These are phyloP conservation scores for Margaritispora aquatica DNA, from an alignment of 495 filamentous ascomycete genomes.

Conservation along the genomic window DNA sequence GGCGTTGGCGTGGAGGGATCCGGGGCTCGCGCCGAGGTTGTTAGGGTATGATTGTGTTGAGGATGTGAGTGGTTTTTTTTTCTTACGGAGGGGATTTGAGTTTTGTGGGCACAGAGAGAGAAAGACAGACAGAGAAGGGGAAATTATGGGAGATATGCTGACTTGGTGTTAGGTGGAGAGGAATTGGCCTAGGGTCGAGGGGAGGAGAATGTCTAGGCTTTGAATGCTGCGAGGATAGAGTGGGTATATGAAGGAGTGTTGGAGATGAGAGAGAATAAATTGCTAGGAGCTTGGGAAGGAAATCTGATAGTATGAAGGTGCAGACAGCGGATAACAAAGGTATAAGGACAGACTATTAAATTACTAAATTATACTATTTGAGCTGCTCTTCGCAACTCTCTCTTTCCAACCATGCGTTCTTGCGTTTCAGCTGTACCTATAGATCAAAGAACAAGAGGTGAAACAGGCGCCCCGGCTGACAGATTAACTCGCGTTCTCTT, in stretches of 20 bases:
- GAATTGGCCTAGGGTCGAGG: background rate
- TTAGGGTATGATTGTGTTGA: conserved; percentile 46
- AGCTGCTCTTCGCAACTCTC: too few species aligned
- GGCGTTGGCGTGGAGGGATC: conserved; percentile 49
- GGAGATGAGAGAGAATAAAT: too few species aligned
- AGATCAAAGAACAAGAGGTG: too few species aligned
- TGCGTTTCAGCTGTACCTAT: too few species aligned
- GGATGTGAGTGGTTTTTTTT: conserved; percentile 31
- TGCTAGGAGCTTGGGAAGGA: too few species aligned
- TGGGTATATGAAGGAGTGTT: background rate
- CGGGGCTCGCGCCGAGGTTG: conserved; percentile 44
- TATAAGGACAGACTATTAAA: background rate
- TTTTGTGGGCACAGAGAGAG: too few species aligned
- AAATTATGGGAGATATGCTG: background rate
- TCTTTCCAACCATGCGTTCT: too few species aligned
- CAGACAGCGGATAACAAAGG: too few species aligned
- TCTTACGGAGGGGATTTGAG: background rate
- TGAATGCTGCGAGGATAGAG: background rate
- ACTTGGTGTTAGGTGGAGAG: background rate
- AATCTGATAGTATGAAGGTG: too few species aligned
- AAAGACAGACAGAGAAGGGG: too few species aligned
- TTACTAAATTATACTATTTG: background rate
- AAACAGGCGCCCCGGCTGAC: too few species aligned
- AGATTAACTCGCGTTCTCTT: too few species aligned
- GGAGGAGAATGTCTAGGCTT: background rate